phyloP scores from a whole-genome alignment of 2,329 filamentous ascomycete genomes.

The Drechslerella coelobrocha region DNA sequence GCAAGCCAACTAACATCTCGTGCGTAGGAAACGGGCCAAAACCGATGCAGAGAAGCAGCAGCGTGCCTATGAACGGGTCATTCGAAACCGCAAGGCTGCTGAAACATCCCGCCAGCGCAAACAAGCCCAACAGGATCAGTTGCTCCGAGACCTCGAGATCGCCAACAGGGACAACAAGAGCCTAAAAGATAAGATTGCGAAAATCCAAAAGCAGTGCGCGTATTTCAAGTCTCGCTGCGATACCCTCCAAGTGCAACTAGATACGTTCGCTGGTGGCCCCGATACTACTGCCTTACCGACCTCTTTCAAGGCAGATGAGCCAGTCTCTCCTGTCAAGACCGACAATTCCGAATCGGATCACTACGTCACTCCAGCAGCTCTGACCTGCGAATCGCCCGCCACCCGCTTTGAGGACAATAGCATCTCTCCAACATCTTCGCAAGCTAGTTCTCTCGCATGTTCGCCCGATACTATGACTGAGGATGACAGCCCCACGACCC shows the following conservation, averaged over 20 bases:
- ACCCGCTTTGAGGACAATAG: conserved; percentile 11
- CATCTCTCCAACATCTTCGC: conserved; percentile 35
- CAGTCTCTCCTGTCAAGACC: conserved; percentile 23
- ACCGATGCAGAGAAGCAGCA: conserved; percentile 98
- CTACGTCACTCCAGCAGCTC: conserved; percentile 36
- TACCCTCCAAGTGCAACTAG: conserved; percentile 33
- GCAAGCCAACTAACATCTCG: conserved; percentile 52
- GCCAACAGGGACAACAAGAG: conserved; percentile 35
- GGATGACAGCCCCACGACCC: conserved; percentile 40
- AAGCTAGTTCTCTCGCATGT: conserved; percentile 20
- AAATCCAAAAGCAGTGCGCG: conserved; percentile 30
- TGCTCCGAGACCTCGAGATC: conserved; percentile 30
- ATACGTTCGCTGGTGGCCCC: conserved; percentile 21
- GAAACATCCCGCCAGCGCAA: conserved; percentile 95
- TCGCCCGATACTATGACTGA: conserved; percentile 41
- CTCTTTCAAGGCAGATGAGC: conserved; percentile 25
- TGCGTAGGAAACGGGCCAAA: conserved; percentile 88
- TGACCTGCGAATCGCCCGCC: conserved; percentile 36
- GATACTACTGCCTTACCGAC: conserved; percentile 13
- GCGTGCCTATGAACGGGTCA: conserved; percentile 91
- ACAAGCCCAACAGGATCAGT: conserved; percentile 57
- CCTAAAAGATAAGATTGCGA: conserved; percentile 30
- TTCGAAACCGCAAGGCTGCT: conserved; percentile 90
- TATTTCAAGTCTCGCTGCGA: conserved; percentile 28
- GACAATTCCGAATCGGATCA: conserved; percentile 19